These are phyloP conservation scores for Podaxis carcinomalis DNA, from an alignment of 768 basidiomycete species.

Conservation along the genomic window DNA sequence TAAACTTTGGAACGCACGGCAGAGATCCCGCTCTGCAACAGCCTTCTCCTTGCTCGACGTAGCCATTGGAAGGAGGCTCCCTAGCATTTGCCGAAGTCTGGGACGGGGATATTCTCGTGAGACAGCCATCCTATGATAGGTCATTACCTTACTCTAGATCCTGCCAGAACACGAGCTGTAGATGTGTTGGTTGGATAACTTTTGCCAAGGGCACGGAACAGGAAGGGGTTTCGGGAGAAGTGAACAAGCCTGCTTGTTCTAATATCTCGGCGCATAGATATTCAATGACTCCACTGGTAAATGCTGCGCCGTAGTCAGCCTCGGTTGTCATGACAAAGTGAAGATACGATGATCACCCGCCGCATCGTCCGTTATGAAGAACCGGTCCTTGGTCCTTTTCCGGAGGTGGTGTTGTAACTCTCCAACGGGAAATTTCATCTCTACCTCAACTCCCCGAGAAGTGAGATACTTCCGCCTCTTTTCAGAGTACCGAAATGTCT, in stretches of 20 bases:
- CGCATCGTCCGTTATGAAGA: conserved; percentile 40
- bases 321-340: background rate
- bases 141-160: background rate
- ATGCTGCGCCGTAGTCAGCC: conserved; percentile 40
- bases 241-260: conserved; percentile 62
- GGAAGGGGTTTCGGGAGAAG: background rate
- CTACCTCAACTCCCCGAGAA: conserved; percentile 1
- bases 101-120: too few species aligned
- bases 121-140: background rate
- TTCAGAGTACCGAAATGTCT: background rate
- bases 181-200: conserved; percentile 4
- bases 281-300: conserved; percentile 82
- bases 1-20: background rate
- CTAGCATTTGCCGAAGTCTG: conserved; percentile 5
- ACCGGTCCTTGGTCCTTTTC: background rate
- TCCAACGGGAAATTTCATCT: conserved; percentile 1
- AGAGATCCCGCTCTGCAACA: background rate
- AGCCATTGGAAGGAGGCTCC: background rate
- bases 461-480: background rate
- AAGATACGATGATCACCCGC: conserved; percentile 39
- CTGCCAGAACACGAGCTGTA: background rate
- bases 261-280: conserved; percentile 86
- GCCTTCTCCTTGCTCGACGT: background rate
- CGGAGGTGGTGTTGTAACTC: background rate
- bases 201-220: background rate